Evolutionary conservation across 352 stramenopile genomes (phyloP), one percentile per base, ranked within the genome.

Genomic region (Globisporangium takayamanum): DNA sequence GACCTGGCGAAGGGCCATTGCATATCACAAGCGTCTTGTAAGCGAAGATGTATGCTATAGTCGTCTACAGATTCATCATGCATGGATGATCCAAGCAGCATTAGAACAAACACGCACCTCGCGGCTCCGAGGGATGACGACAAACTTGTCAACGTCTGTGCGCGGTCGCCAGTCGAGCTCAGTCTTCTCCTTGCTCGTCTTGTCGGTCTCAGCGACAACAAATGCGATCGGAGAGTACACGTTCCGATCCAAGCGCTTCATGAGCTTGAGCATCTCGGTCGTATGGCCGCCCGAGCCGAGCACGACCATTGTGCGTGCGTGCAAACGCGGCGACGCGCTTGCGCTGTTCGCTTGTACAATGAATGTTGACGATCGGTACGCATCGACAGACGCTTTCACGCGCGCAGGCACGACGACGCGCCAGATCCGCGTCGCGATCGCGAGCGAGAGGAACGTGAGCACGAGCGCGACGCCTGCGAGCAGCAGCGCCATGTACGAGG

Each of bases 201-300:
- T 88, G 76, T 98, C 94, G 10, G 91, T 97, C 52, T 81, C 72
- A 0, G 93, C 94, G 15, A 98, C 72, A 0, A 98, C 82, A 62
- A 97, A 97, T 1, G 86, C 74, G 26, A 98, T 75, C 0, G 89
- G 88, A 37, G 73, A 70, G 66, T 98, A 98, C 7, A 81, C 39
- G 1, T 87, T 68, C 16, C 73, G 65, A 68, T 93, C 73, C 14
- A 98, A 59, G 18, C 76, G 66, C 70, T 92, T 87, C 51, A 97
- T 86, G 59, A 98, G 79, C 67, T 92, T 91, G 20, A 98, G 74
- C 84, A 98, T 96, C 85, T 98, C 94, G 28, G 93, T 97, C 30
- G 93, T 98, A 70, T 98, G 94, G 33, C 94, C 94, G 39, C 83
- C 85, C 0, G 85, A 94, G 54, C 85, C 85, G 30, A 94, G 59